Evolutionary conservation across 306 rosid species (phyloP), one percentile per base, ranked within the genome.

Genomic region (Castanea sativa): DNA sequence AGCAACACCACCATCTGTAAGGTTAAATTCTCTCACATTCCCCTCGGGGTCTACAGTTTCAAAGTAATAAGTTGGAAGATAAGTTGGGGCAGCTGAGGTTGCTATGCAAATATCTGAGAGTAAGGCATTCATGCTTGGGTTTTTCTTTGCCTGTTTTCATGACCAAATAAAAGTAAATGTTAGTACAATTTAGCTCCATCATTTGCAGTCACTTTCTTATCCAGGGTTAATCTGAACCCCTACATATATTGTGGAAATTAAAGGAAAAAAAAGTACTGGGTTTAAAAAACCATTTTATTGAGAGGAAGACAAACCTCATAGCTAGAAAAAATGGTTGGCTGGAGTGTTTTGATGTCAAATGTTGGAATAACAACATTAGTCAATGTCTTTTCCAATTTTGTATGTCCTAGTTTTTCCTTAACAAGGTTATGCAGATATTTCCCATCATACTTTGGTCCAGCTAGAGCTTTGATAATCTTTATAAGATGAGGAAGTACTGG

Each of bases 1-100:
- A 30, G 93, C 91, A 10, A 91, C 85, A 1, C 93, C 97, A 6
- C 97, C 93, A 15, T 91, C 97, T 10, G 87, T 70, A 3, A 89
- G 97, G 82, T 91, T 55, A 20, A 88, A 91, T 27, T 89, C 74
- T 57, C 83, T 63, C 1, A 82, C 76, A 4, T 60, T 13, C 2
- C 86, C 88, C 0, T 67, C 16, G 0, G 9, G 18, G 20, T 85
- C 77, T 55, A 80, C 55, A 57, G 87, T 86, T 75, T 88, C 70
- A 29, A 91, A 89, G 80, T 69, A 78, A 82, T 91, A 87, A 79
- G 97, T 88, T 4, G 97, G 97, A 57, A 89, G 73, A 80, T 89
- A 88, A n/a, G 97, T 91, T 18, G 97, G 97, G 18, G 97, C 93
- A 10, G 97, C 97, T 0, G 93, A 89, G 13, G 97, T 91, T n/a